Evolutionary conservation across 345 rosid genomes (phyloP).

Genomic region (Physaria fendleri): DNA sequence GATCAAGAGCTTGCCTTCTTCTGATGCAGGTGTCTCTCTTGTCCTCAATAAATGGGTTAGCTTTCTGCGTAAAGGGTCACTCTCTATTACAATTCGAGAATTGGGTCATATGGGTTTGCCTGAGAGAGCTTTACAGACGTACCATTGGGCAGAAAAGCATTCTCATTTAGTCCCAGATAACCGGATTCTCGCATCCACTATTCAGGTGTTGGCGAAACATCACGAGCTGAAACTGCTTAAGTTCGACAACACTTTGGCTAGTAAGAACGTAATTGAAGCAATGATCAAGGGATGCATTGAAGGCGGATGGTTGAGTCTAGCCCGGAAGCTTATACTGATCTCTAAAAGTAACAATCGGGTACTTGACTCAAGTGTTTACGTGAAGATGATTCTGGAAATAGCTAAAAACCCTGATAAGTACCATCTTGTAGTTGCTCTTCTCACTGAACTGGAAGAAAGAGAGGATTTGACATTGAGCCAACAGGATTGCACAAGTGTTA

Average conservation of each 20-base stretch:
- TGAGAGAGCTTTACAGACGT: conserved; percentile 69
- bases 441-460: conserved; percentile 62
- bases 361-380: conserved; percentile 57
- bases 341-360: conserved; percentile 49
- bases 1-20: conserved; percentile 39
- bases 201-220: conserved; percentile 66
- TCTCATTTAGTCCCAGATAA: conserved; percentile 65
- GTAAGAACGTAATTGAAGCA: conserved; percentile 69
- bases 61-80: conserved; percentile 69
- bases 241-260: conserved; percentile 45
- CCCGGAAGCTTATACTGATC: conserved; percentile 55
- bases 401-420: conserved; percentile 68
- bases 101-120: conserved; percentile 81
- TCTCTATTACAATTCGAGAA: conserved; percentile 65
- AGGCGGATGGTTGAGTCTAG: conserved; percentile 64
- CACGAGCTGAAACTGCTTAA: conserved; percentile 56
- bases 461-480: conserved; percentile 59
- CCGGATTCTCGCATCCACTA: conserved; percentile 51
- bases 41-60: conserved; percentile 49
- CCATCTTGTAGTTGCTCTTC: conserved; percentile 38
- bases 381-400: conserved; percentile 66
- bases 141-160: conserved; percentile 76
- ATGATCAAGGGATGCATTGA: conserved; percentile 64
- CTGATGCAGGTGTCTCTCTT: conserved; percentile 44
- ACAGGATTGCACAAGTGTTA: conserved; percentile 72